Percentiles rank a stretch among this genome's conserved stretches.
Conservation (phyloP, 2,329 filamentous ascomycete species). For the Chrysosporium queenslandicum region DNA sequence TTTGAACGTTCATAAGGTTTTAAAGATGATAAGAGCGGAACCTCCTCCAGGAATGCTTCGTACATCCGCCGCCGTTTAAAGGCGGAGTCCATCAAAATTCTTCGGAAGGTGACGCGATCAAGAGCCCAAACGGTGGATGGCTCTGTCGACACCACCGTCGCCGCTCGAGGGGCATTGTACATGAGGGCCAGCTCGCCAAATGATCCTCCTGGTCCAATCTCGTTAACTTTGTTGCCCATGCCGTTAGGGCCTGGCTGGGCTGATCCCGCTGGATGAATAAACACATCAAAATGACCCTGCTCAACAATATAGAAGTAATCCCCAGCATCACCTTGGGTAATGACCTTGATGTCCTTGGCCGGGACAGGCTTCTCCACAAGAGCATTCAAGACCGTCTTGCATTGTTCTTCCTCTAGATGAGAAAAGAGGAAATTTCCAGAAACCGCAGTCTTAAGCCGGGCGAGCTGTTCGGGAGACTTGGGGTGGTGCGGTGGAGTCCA, state of each 20-base stretch:
- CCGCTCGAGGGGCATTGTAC: slow-evolving; percentile 95
- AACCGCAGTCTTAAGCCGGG: slow-evolving; percentile 70
- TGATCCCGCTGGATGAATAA: slow-evolving; percentile 68
- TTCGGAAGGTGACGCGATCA: slow-evolving; percentile 90
- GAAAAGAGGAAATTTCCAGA: slow-evolving; percentile 87
- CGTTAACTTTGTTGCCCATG: slow-evolving; percentile 70
- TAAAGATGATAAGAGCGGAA: slow-evolving; percentile 70
- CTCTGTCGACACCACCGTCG: slow-evolving; percentile 80
- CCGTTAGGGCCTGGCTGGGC: slow-evolving; percentile 64
- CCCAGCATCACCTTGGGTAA: slow-evolving; percentile 86
- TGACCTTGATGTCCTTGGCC: slow-evolving; percentile 81
- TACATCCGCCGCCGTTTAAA: slow-evolving; percentile 95
- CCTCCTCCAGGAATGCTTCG: slow-evolving; percentile 90
- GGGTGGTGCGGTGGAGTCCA: slow-evolving; percentile 80
- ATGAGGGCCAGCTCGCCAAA: slow-evolving; percentile 96
- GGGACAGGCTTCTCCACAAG: slow-evolving; percentile 92
- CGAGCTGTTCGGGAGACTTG: slow-evolving; percentile 72
- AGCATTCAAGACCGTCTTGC: slow-evolving; percentile 73
- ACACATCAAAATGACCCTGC: slow-evolving; percentile 78
- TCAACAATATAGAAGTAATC: slow-evolving; percentile 98
- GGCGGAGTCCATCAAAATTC: slow-evolving; percentile 95
- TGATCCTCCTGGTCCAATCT: slow-evolving; percentile 76
- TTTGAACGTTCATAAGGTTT: slow-evolving; percentile 92
- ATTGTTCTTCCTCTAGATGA: slow-evolving; percentile 89
- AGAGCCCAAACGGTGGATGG: slow-evolving; percentile 83